These are phyloP conservation scores for Sclerotinia spermophila DNA, from an alignment of 2,329 filamentous ascomycete genomes.

Conservation along the genomic window DNA sequence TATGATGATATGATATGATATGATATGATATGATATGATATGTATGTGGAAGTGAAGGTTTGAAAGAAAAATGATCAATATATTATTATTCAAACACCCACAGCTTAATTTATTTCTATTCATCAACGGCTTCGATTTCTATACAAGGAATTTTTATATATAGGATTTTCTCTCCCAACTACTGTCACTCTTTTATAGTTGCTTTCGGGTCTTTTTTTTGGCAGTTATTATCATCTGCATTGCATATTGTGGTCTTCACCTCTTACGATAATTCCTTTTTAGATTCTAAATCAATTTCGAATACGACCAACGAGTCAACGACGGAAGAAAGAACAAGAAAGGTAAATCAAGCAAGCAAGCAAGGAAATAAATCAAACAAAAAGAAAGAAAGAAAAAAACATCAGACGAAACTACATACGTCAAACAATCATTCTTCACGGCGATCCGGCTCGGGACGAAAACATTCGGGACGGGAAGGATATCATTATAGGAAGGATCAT, in stretches of 20 bases:
- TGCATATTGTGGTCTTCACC: neutral
- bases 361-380: neutral
- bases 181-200: conserved; percentile 7
- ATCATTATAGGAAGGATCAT: neutral
- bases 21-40: too few species aligned
- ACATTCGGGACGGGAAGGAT: conserved; percentile 1
- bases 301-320: neutral
- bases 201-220: neutral
- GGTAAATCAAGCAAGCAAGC: neutral
- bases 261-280: neutral
- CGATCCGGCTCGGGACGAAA: neutral
- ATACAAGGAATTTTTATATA: neutral
- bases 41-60: neutral
- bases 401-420: neutral
- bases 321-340: neutral
- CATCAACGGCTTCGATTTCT: conserved; percentile 5
- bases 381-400: neutral
- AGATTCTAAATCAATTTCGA: neutral
- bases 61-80: neutral
- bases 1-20: too few species aligned
- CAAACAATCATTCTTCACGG: neutral
- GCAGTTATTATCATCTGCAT: neutral
- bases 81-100: neutral
- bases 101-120: neutral
- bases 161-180: conserved; percentile 8